Base-by-base conservation (phyloP, 2,329 filamentous ascomycete species). In the Pezicula radicicola region DNA sequence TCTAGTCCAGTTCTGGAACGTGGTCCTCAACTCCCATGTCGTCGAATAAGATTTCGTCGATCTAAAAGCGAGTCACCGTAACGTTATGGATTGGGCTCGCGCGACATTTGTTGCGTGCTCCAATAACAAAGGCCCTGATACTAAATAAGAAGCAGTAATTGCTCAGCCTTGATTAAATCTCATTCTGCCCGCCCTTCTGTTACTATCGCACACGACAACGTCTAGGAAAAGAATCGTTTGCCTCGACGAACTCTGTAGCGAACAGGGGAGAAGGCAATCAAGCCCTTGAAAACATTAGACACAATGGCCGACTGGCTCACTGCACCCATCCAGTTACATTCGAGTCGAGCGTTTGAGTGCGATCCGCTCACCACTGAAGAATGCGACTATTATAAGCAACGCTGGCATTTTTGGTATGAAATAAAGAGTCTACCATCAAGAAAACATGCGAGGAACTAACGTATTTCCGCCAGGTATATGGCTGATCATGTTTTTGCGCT, bases 401-500 rank as follows among this genome's bases (percentile, higher is more conserved):
- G 72, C 56, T 80, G 76, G 76, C 62, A 72, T 42, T 77, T 73
- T 56, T 78, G 75, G 76, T 75, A 65, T 48, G 66, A 62, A 55
- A 27, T 8, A n/a, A n/a, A n/a, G n/a, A 6, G 21, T 13, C 21
- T 27, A 15, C 28, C 43, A 48, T 39, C 42, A 44, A 30, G 10
- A 37, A 44, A 4, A 18, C 41, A 44, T 7, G n/a, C 25, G 2
- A 18, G 6, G 7, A 27, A 44, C 41, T 44, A 19, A 35, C 27
- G 10, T 16, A 6, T 44, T 27, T 21, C 43, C 25, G 44, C 10
- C 41, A 79, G 77, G 76, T 80, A 80, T 55, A 64, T 78, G 50
- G 75, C 79, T 19, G 80, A 83, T 58, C 72, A 76, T 55, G 72
- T 75, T 35, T 83, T 76, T 56, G 76, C 74, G 0, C 63, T 81